Evolutionary conservation across 176 grass and related monocot genomes (phyloP), one percentile per base, ranked within the genome.

Genomic region (Neostapfia colusana): DNA sequence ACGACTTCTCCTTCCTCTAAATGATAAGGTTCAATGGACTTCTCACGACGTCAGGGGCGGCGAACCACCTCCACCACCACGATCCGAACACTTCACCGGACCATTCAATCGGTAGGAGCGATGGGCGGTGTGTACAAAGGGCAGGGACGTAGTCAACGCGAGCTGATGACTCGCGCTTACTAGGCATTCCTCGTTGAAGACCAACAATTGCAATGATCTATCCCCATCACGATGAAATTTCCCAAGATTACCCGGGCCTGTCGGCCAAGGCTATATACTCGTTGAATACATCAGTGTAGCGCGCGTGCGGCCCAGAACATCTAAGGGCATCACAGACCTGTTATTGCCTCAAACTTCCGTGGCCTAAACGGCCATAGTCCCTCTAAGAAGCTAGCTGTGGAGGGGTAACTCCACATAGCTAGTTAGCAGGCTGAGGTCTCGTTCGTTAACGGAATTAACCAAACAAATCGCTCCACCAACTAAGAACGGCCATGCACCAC

Each of bases 131-230:
- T 46, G 44, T 46, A 46, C 44, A 46, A 46, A 46, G 44, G 44
- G 44, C 44, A 16, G 44, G 44, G 44, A 46, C 13, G 44, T 46
- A 46, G 44, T 46, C 44, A 46, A 46, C 44, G 3, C 13, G 45
- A 48, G 45, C 45, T 48, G 45, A 48, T 48, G 45, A 67, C 65
- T 93, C 90, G 55, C 72, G 76, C 84, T 87, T 93, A 89, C 84
- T 93, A 87, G 90, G 86, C 84, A 89, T 93, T 93, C 87, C 90
- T 87, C 83, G 81, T 89, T 93, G 73, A 93, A 87, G 90, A 93
- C 87, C 87, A 93, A 93, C 80, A 93, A 89, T 93, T 93, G 77
- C 87, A 93, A 93, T 93, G 90, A 89, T 93, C 90, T 93, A 93
- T 89, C 84, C 90, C 90, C 81, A 93, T 93, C 87, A 87, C 40